Conservation (phyloP, 169 alveolate species). For the Neospora caninum region DNA sequence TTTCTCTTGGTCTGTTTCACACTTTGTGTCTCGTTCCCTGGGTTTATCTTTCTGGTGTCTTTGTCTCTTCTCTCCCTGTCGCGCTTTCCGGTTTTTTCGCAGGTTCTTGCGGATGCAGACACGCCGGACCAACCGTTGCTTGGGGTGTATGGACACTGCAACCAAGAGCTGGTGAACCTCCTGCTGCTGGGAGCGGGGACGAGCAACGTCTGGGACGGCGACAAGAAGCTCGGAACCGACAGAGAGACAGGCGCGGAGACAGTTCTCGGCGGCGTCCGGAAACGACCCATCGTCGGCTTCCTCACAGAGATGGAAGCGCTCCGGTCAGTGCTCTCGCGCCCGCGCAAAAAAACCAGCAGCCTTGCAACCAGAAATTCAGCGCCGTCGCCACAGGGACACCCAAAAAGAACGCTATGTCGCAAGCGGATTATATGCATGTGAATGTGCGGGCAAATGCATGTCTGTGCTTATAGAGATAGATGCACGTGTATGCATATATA, state of each 20-base stretch:
- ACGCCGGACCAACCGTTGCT: slow-evolving; percentile 49
- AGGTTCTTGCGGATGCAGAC: slow-evolving; percentile 9
- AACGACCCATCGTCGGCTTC: slow-evolving; percentile 61
- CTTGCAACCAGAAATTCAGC: background rate
- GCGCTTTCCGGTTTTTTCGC: background rate
- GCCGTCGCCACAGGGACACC: no score
- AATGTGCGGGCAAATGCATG: no score
- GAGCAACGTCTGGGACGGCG: slow-evolving; percentile 73
- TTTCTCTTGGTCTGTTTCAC: no score
- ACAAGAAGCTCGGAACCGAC: slow-evolving; percentile 52
- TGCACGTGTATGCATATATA: no score
- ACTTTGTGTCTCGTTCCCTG: background rate
- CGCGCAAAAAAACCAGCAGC: background rate
- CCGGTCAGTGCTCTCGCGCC: background rate
- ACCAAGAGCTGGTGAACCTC: slow-evolving; percentile 75
- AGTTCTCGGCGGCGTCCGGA: slow-evolving; percentile 64
- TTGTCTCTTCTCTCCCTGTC: background rate
- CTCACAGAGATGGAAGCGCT: slow-evolving; percentile 52
- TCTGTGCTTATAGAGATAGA: no score
- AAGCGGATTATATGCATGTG: no score
- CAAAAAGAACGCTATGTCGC: no score
- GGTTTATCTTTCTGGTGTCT: background rate
- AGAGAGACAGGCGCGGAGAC: slow-evolving; percentile 3
- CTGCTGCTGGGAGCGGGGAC: slow-evolving; percentile 68
- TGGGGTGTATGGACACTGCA: slow-evolving; percentile 74